Percentiles rank a stretch among this genome's conserved stretches.
phyloP scores from a whole-genome alignment of 2,329 filamentous ascomycete species.

The Zymoseptoria pseudotritici region DNA sequence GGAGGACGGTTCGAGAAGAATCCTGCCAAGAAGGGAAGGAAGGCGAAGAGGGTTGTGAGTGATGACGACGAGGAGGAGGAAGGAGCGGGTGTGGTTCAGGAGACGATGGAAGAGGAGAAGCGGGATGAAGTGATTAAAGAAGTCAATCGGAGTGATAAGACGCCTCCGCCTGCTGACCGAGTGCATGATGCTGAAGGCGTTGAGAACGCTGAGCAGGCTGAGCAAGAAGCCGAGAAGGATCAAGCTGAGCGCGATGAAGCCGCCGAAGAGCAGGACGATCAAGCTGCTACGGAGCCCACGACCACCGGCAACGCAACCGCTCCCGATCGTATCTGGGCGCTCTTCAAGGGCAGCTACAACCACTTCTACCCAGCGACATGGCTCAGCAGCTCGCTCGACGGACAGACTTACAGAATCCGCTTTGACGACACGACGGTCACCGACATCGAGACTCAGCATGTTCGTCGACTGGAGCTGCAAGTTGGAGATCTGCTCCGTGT shows the following conservation, averaged over 20 bases:
- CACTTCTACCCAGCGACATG: conserved; percentile 57
- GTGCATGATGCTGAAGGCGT: not conserved
- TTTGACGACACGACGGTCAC: conserved; percentile 42
- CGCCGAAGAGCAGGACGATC: not conserved
- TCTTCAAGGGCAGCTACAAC: conserved; percentile 46
- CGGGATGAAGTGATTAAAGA: conserved; percentile 2
- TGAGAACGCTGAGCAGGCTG: not conserved
- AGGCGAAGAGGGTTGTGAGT: not conserved
- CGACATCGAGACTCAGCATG: conserved; percentile 33
- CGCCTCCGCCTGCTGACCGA: not conserved
- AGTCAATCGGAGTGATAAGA: not conserved
- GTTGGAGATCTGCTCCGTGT: conserved; percentile 42
- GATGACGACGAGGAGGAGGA: not conserved
- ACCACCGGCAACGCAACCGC: conserved; percentile 1
- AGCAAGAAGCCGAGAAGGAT: not conserved
- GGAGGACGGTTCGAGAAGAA: conserved; percentile 1
- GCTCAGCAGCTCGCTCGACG: conserved; percentile 39
- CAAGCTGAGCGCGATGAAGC: not conserved
- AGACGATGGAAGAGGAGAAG: not conserved
- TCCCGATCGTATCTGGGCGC: conserved; percentile 50
- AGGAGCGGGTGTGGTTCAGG: not conserved
- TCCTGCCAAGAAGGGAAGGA: not conserved
- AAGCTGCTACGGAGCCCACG: not conserved
- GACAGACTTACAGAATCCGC: conserved; percentile 37
- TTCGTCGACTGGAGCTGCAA: conserved; percentile 38